phyloP scores from a whole-genome alignment of 2,329 filamentous ascomycete species.

The Fusarium compactum region DNA sequence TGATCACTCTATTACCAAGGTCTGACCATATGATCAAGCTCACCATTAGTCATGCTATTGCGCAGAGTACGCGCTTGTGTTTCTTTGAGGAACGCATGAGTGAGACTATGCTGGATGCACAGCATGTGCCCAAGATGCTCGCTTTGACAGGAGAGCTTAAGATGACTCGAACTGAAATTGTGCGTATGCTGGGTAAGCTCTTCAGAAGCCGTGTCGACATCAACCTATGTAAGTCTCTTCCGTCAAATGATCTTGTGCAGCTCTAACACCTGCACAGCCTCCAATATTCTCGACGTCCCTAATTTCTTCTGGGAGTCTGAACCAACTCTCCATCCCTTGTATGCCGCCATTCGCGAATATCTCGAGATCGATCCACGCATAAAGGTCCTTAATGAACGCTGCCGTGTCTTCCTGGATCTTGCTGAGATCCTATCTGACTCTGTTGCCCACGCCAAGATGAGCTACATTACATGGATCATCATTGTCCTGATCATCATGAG shows the following conservation, averaged over 20 bases:
- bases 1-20: slow-evolving; percentile 94
- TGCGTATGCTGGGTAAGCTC: slow-evolving; percentile 88
- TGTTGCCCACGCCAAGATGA: slow-evolving; percentile 96
- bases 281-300: slow-evolving; percentile 94
- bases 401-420: slow-evolving; percentile 94
- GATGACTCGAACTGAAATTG: slow-evolving; percentile 91
- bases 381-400: slow-evolving; percentile 96
- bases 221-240: slow-evolving; percentile 82
- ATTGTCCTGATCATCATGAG: slow-evolving; percentile 92
- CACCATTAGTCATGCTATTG: slow-evolving; percentile 96
- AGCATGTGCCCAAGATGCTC: slow-evolving; percentile 89
- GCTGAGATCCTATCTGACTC: slow-evolving; percentile 94
- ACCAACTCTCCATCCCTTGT: slow-evolving; percentile 92
- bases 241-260: not conserved
- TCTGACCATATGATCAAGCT: slow-evolving; percentile 99
- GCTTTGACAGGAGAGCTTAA: slow-evolving; percentile 91
- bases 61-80: slow-evolving; percentile 95
- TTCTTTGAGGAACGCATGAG: slow-evolving; percentile 98
- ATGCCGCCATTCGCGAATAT: slow-evolving; percentile 94
- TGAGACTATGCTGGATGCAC: slow-evolving; percentile 90
- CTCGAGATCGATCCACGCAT: slow-evolving; percentile 97
- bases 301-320: slow-evolving; percentile 99
- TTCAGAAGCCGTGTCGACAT: slow-evolving; percentile 97
- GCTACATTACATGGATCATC: slow-evolving; percentile 96
- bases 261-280: slow-evolving; percentile 67